Base-by-base conservation (phyloP, 371 early-diverging fungal genomes). In the Fennellomyces sp. region DNA sequence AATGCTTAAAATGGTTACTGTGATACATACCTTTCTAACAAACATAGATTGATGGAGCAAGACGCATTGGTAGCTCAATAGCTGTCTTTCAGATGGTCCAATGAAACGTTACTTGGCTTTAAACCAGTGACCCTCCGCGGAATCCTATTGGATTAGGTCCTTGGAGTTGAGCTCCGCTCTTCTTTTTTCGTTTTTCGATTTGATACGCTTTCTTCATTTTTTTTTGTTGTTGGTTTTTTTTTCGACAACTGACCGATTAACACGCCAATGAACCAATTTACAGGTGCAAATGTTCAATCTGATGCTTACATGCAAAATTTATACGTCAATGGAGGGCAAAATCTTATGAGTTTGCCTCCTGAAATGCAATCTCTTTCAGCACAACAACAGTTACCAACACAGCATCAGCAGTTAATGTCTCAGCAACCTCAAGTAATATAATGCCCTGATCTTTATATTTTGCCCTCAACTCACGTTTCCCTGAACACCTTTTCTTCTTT, bases 241-340 rank as follows among this genome's bases (percentile, higher is more conserved):
- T 33, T 33, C 35, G 35, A 33, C 35, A 33, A 33, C 35, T 33
- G 35, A 33, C 35, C 35, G 35, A 8, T 8, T 13, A 33, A 13
- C 35, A 33, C 35, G 35, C 21, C 38, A 21, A 74, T 74, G 75
- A 74, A 74, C 54, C 75, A 71, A 47, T 74, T 65, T 33, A 61
- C 64, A 33, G 65, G 65, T 26, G 60, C 61, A 53, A 58, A 52
- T 33, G 68, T 61, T 56, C 70, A 65, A 58, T 56, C 27, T 45
- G 70, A 74, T 41, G 60, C 71, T n/a, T 74, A 65, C 35, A 55
- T 71, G 41, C 71, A 63, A 38, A 64, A 69, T 62, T 61, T 56
- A 5, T 48, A 56, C 51, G 49, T 27, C 27, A 49, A 27, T 49
- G 49, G 49, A 49, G 63, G 63, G 1, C 73, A 62, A 45, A 65